Percentiles rank a stretch among this genome's conserved stretches.
Evolutionary conservation across 73 alveolate genomes (phyloP).

Genomic region (Paraurostyla sp.): DNA sequence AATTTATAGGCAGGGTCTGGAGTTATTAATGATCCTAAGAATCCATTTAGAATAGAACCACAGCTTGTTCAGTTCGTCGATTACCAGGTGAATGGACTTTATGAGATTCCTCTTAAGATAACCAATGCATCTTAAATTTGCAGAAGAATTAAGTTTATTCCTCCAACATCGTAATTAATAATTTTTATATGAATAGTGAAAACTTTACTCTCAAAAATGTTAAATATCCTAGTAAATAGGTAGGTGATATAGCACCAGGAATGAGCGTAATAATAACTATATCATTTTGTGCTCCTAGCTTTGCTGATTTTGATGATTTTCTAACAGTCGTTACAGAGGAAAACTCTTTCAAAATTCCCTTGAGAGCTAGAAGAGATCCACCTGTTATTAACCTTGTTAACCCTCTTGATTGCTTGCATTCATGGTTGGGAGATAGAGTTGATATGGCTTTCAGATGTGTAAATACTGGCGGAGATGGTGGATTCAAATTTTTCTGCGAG

Average conservation of each 20-base stretch:
- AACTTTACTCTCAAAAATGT: conserved; percentile 85
- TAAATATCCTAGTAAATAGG: conserved; percentile 85
- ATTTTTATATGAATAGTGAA: conserved; percentile 64
- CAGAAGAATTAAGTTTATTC: conserved; percentile 83
- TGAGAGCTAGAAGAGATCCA: conserved; percentile 95
- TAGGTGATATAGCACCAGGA: conserved; percentile 95
- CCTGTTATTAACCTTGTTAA: conserved; percentile 93
- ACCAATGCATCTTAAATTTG: conserved; percentile 88
- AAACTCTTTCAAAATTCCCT: conserved; percentile 93
- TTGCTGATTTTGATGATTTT: conserved; percentile 95
- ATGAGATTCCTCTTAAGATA: conserved; percentile 91
- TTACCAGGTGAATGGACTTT: conserved; percentile 90
- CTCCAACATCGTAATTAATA: conserved; percentile 62
- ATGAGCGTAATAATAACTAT: conserved; percentile 92
- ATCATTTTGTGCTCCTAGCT: conserved; percentile 91
- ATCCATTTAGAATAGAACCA: conserved; percentile 93
- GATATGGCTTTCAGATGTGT: conserved; percentile 93
- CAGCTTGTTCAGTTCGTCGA: conserved; percentile 86
- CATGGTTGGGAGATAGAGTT: conserved; percentile 95
- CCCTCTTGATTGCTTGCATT: conserved; percentile 93
- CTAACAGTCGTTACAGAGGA: conserved; percentile 92
- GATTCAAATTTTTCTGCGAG: conserved; percentile 93
- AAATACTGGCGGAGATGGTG: conserved; percentile 98
- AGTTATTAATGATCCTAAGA: conserved; percentile 57
- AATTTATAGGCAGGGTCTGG: conserved; percentile 75